phyloP scores from a whole-genome alignment of 2,329 filamentous ascomycete genomes.

The Fusarium sp. region DNA sequence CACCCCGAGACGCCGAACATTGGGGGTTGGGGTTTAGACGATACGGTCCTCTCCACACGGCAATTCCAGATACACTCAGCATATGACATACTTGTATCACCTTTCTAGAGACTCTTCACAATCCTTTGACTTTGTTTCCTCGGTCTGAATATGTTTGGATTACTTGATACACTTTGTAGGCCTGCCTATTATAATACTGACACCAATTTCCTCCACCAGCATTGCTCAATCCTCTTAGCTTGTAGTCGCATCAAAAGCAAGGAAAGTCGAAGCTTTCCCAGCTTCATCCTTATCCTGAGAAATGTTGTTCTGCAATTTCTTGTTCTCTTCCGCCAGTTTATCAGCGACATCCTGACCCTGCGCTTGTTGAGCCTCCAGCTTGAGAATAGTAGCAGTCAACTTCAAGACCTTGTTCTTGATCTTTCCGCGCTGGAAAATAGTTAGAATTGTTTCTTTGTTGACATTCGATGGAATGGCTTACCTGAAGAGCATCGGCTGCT shows the following conservation, averaged over 20 bases:
- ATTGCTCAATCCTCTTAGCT: not conserved
- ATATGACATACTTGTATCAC: rapidly evolving
- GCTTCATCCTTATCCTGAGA: conserved; percentile 59
- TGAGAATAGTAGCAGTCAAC: conserved; percentile 63
- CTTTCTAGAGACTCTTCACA: too few relatives aligned
- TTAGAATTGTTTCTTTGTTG: not conserved
- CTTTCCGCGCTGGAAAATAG: conserved; percentile 59
- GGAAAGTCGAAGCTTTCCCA: conserved; percentile 57
- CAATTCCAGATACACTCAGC: not conserved
- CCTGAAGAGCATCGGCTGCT: conserved; percentile 61
- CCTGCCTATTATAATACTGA: not conserved
- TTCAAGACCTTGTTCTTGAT: conserved; percentile 72
- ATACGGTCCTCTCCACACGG: not conserved
- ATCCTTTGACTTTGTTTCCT: too few relatives aligned
- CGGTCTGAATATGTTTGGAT: not conserved
- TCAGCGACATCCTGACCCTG: conserved; percentile 61
- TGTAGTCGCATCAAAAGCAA: conserved; percentile 40
- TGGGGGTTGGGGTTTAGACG: not conserved
- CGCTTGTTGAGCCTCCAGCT: conserved; percentile 62
- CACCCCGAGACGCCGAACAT: conserved; percentile 31
- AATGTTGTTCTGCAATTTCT: conserved; percentile 67
- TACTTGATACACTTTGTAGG: not conserved
- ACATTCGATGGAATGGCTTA: conserved; percentile 10
- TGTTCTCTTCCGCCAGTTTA: conserved; percentile 60
- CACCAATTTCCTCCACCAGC: rapidly evolving